Evolutionary conservation across 257 asterid species (phyloP).

Genomic region (Cynanchum wilfordii): DNA sequence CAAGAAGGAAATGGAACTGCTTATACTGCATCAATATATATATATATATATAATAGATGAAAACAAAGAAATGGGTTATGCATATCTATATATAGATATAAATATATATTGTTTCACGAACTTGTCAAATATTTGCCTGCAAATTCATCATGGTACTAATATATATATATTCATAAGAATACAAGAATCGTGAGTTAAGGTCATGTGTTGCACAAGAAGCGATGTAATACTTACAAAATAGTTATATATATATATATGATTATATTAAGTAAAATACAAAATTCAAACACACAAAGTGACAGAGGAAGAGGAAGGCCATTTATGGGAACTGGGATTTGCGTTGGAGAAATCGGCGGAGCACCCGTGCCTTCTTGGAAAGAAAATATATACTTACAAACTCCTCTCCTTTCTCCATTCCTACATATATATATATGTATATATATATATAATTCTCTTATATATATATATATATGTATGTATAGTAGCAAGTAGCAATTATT

Average conservation of each 20-base stretch:
- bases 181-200: conserved; percentile 10
- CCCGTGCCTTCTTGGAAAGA: conserved; percentile 38
- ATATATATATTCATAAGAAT: not conserved
- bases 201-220: conserved; percentile 20
- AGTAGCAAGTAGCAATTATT: not conserved
- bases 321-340: conserved; percentile 29
- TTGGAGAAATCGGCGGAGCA: conserved; percentile 39
- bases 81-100: not conserved
- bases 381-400: not conserved
- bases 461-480: not conserved
- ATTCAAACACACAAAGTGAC: conserved; percentile 6
- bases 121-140: not conserved
- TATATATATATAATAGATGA: not conserved
- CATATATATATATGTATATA: no score
- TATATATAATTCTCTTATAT: no score
- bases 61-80: not conserved
- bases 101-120: no score
- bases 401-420: no score
- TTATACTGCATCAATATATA: no score
- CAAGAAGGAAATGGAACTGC: no score
- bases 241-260: not conserved
- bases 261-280: not conserved
- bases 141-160: not conserved
- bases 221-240: not conserved
- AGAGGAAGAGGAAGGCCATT: conserved; percentile 17